Conservation (phyloP, 73 alveolate species). For the Paramecium tetraurelia region DNA sequence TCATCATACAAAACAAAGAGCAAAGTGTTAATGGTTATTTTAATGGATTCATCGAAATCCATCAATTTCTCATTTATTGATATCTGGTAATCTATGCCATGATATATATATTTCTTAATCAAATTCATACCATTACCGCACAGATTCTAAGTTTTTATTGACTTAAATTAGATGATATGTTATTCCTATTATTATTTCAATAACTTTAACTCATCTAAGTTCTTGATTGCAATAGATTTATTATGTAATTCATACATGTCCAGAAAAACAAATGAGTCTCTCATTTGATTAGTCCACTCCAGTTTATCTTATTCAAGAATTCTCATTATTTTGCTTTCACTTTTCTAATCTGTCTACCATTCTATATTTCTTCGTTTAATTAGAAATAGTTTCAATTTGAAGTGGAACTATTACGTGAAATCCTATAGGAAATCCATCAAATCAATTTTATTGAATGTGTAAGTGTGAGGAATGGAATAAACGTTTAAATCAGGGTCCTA, state of each 20-base stretch:
- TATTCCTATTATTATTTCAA: neutral
- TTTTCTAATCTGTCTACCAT: neutral
- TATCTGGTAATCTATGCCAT: neutral
- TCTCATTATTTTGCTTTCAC: neutral
- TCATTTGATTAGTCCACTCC: neutral
- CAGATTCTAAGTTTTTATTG: neutral
- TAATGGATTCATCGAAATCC: neutral
- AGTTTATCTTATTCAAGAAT: neutral
- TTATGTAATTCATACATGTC: neutral
- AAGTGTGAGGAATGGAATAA: neutral
- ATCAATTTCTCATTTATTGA: neutral
- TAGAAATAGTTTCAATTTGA: neutral
- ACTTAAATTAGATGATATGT: neutral
- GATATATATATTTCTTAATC: neutral
- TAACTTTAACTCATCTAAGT: neutral
- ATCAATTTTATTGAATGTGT: neutral
- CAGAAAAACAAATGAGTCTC: neutral
- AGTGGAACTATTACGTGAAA: neutral
- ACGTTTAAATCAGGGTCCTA: neutral
- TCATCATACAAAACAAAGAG: neutral
- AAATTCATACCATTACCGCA: neutral
- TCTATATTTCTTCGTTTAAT: neutral
- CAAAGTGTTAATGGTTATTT: neutral
- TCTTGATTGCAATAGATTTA: neutral
- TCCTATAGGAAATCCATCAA: neutral